phyloP scores from a whole-genome alignment of 805 yeast genomes.

The Wickerhamiella azymoides region DNA sequence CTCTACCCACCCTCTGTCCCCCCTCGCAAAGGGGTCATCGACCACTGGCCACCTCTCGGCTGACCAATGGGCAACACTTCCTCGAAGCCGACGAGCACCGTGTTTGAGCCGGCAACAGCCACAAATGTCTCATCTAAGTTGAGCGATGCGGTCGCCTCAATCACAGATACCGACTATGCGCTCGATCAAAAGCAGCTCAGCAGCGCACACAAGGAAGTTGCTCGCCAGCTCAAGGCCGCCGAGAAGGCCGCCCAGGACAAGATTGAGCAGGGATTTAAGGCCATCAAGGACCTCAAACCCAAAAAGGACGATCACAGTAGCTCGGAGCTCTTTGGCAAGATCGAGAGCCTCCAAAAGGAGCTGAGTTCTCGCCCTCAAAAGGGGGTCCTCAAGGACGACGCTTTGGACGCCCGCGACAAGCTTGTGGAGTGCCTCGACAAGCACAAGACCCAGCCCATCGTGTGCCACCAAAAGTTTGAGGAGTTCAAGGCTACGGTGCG shows the following conservation, averaged over 20 bases:
- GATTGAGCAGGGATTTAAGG: conserved; percentile 1
- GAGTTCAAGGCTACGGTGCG: conserved; percentile 16
- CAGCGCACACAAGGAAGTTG: conserved; percentile 3
- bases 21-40: no score
- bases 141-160: conserved; percentile 22
- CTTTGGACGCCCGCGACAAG: conserved; percentile 19
- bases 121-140: conserved; percentile 24
- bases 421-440: conserved; percentile 22
- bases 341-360: conserved; percentile 21
- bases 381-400: conserved; percentile 21
- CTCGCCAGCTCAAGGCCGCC: conserved; percentile 7
- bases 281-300: neutral
- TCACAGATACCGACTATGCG: conserved; percentile 14
- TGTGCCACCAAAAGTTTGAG: conserved; percentile 23
- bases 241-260: conserved; percentile 1
- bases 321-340: conserved; percentile 8
- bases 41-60: neutral
- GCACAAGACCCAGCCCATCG: conserved; percentile 23
- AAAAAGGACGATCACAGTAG: neutral
- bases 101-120: conserved; percentile 24
- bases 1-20: no score
- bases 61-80: conserved; percentile 21
- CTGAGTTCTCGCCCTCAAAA: conserved; percentile 23
- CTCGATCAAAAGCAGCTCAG: conserved; percentile 6
- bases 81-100: conserved; percentile 17